These are phyloP conservation scores for Crithidia mellificae DNA, from an alignment of 208 protist genomes.

Conservation along the genomic window DNA sequence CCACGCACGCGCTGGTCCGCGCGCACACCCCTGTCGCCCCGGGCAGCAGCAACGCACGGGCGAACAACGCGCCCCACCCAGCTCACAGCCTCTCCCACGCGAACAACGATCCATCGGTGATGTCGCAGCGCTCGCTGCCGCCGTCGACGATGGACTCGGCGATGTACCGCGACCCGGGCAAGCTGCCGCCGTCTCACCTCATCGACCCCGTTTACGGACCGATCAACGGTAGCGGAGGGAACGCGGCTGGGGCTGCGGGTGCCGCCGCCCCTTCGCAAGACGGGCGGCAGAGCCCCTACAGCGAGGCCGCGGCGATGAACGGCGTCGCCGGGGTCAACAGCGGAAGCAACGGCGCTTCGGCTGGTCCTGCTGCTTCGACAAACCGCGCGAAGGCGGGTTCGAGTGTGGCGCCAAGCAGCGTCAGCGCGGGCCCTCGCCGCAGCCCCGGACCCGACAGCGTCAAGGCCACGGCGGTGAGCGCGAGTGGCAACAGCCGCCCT, in stretches of 20 bases:
- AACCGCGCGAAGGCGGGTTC: neutral
- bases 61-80: neutral
- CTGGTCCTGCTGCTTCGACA: too few species aligned
- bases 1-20: slow-evolving; percentile 2
- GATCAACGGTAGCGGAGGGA: neutral
- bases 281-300: neutral
- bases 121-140: slow-evolving; percentile 14
- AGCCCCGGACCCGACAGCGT: too few species aligned
- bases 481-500: neutral
- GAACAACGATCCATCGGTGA: neutral
- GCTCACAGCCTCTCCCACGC: too few species aligned
- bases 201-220: slow-evolving; percentile 11
- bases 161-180: slow-evolving; percentile 7
- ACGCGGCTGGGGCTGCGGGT: too few species aligned
- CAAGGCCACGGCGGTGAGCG: too few species aligned
- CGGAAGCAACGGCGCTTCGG: too few species aligned
- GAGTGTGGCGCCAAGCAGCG: neutral
- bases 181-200: slow-evolving; percentile 19
- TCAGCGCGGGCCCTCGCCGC: too few species aligned
- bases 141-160: slow-evolving; percentile 10
- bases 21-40: slow-evolving; percentile 11
- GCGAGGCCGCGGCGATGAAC: neutral
- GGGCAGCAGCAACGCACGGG: slow-evolving; percentile 1
- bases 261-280: neutral
- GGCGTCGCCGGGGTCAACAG: neutral